Evolutionary conservation across 495 filamentous ascomycete species (phyloP).

Genomic region (Lasiosphaeria hispida): DNA sequence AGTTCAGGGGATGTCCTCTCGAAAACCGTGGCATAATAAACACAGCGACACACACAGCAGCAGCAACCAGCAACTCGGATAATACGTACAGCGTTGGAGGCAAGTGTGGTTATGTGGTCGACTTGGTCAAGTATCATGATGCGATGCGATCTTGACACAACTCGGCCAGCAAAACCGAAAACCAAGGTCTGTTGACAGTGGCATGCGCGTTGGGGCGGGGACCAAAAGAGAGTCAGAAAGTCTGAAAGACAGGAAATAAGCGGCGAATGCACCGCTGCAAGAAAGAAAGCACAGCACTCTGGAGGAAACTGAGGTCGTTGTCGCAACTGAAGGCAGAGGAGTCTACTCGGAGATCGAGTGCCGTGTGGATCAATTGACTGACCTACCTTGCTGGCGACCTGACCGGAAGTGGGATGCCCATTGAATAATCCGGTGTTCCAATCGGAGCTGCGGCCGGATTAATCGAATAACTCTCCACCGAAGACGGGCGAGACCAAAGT

Average conservation of each 20-base stretch:
- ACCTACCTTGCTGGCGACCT: background rate
- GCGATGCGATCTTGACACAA: constrained; percentile 13
- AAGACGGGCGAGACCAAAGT: no score
- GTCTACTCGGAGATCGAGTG: background rate
- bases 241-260: background rate
- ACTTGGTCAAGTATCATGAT: constrained; percentile 28
- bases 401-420: constrained; percentile 14
- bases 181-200: background rate
- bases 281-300: background rate
- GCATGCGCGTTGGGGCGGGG: background rate
- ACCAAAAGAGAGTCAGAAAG: background rate
- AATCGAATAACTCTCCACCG: background rate
- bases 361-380: constrained; percentile 10
- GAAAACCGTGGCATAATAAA: background rate
- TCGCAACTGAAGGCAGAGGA: constrained; percentile 4
- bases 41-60: background rate
- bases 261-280: background rate
- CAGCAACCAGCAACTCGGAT: background rate
- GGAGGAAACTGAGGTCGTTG: constrained; percentile 7
- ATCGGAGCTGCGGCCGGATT: constrained; percentile 6
- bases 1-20: background rate
- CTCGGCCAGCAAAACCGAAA: constrained; percentile 1
- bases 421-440: constrained; percentile 9
- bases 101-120: constrained; percentile 19
- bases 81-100: constrained; percentile 24